Evolutionary conservation across 2,329 filamentous ascomycete genomes (phyloP).

Genomic region (Plenodomus biglobosus): DNA sequence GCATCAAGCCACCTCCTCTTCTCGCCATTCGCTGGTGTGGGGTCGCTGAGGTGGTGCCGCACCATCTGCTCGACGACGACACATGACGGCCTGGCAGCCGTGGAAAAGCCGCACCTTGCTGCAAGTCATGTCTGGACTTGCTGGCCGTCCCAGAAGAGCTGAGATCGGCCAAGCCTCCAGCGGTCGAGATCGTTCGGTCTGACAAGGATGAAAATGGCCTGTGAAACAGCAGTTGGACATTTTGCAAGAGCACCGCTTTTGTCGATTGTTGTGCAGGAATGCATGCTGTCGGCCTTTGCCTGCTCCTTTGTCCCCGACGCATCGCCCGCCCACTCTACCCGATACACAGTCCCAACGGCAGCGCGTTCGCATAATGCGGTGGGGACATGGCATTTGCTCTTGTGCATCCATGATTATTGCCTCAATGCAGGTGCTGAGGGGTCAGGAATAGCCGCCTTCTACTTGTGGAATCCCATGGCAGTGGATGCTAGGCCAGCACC

Average conservation of each 20-base stretch:
- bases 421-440: conserved; percentile 19
- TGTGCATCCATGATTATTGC: conserved; percentile 2
- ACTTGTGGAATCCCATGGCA: conserved; percentile 12
- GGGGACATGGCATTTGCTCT: conserved; percentile 5
- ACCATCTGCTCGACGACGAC: conserved; percentile 12
- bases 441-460: conserved; percentile 18
- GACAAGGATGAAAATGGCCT: not conserved
- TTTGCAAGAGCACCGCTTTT: too few species aligned
- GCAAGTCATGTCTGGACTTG: conserved; percentile 29
- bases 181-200: conserved; percentile 19
- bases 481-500: conserved; percentile 1
- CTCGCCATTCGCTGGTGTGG: conserved; percentile 22
- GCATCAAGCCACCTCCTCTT: conserved; percentile 23
- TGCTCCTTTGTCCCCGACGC: too few species aligned
- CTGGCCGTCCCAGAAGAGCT: conserved; percentile 9
- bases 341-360: conserved; percentile 4
- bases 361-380: conserved; percentile 4
- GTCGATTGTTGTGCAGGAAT: too few species aligned
- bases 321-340: not conserved
- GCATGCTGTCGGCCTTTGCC: too few species aligned
- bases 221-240: conserved; percentile 2
- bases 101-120: conserved; percentile 24
- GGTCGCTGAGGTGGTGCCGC: conserved; percentile 15
- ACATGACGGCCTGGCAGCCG: conserved; percentile 19
- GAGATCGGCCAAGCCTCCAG: conserved; percentile 16